A percentile compares a stretch with the other conserved stretches of the same genome.
These are phyloP conservation scores for Boletus reticuloceps DNA, from an alignment of 768 basidiomycete species.

Conservation along the genomic window DNA sequence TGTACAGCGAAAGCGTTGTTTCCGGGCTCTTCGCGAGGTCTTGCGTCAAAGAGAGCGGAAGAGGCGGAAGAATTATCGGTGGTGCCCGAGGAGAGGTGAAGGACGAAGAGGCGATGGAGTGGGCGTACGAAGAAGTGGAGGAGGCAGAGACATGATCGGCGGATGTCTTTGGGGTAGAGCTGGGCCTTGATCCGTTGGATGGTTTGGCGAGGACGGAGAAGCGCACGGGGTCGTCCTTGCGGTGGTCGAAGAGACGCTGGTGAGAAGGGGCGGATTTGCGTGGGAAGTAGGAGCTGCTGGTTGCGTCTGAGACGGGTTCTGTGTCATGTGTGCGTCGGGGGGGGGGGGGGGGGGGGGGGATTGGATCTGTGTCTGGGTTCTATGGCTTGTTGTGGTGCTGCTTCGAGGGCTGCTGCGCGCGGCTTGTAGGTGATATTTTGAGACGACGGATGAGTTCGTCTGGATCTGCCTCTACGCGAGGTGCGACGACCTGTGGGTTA, in stretches of 20 bases:
- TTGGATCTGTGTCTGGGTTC: constrained; percentile 70
- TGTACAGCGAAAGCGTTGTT: constrained; percentile 70
- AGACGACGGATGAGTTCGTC: constrained; percentile 73
- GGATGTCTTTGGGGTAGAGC: constrained; percentile 58
- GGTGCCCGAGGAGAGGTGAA: constrained; percentile 70
- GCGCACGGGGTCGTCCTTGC: constrained; percentile 86
- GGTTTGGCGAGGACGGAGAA: constrained; percentile 69
- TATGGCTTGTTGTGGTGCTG: constrained; percentile 51
- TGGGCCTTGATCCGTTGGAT: constrained; percentile 35
- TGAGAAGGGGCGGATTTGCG: constrained; percentile 31
- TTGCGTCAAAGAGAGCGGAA: constrained; percentile 65
- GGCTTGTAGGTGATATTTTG: constrained; percentile 58
- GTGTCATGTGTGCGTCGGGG: constrained; percentile 59
- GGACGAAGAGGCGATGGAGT: constrained; percentile 62
- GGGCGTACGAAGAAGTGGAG: constrained; percentile 71
- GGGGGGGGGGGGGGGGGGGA: too few species aligned
- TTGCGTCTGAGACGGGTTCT: constrained; percentile 60
- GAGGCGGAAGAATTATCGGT: constrained; percentile 75
- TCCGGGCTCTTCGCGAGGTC: constrained; percentile 49
- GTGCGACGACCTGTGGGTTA: too few species aligned
- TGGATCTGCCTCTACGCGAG: constrained; percentile 47
- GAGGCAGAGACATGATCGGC: constrained; percentile 73
- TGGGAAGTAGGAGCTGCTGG: constrained; percentile 46
- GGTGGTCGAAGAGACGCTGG: constrained; percentile 80
- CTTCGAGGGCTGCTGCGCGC: constrained; percentile 33